These are phyloP conservation scores for Hygrocybe coccinea DNA, from an alignment of 768 basidiomycete species.

Conservation along the genomic window DNA sequence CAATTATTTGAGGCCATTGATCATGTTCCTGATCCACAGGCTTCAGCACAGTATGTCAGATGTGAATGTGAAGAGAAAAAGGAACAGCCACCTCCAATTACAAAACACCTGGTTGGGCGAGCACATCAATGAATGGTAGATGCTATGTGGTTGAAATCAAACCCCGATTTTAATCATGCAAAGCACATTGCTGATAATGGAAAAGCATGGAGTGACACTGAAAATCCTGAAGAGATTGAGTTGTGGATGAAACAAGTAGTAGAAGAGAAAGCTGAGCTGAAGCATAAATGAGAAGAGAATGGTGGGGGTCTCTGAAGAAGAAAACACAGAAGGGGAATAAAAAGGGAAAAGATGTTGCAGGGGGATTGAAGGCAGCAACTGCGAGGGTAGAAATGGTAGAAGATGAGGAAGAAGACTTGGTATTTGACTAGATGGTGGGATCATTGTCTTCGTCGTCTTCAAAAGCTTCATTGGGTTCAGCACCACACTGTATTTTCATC, in stretches of 20 bases:
- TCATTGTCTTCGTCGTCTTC: too few species aligned
- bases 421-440: too few species aligned
- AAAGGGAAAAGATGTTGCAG: too few species aligned
- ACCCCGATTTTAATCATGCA: constrained; percentile 10
- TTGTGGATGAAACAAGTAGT: background rate
- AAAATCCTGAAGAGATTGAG: constrained; percentile 13
- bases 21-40: constrained; percentile 3
- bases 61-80: constrained; percentile 3
- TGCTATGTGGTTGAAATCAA: constrained; percentile 12
- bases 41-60: background rate
- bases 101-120: constrained; percentile 8
- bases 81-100: constrained; percentile 9
- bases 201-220: constrained; percentile 13
- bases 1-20: constrained; percentile 10
- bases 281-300: too few species aligned
- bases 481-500: too few species aligned
- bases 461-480: too few species aligned
- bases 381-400: too few species aligned
- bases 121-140: constrained; percentile 21
- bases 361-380: too few species aligned
- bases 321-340: too few species aligned
- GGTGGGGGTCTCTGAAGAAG: too few species aligned
- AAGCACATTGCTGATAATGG: constrained; percentile 15
- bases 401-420: too few species aligned
- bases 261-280: constrained; percentile 7